Evolutionary conservation across 2,329 filamentous ascomycete genomes (phyloP).

Genomic region (Trichoderma sp.): DNA sequence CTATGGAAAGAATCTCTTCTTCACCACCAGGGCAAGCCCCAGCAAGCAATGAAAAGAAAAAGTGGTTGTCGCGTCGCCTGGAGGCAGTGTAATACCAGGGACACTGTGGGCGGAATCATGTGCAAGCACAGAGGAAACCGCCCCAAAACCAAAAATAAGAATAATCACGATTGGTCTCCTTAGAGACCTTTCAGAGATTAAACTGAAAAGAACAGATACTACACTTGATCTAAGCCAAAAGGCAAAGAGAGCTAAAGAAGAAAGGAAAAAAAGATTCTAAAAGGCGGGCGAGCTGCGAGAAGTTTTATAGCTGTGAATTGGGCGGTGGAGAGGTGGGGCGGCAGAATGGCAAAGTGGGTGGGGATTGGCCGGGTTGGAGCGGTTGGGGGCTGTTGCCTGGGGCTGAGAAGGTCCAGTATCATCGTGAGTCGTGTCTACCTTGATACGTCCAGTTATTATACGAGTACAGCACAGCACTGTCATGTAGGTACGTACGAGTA

Average conservation of each 20-base stretch:
- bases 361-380: background rate
- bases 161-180: constrained; percentile 75
- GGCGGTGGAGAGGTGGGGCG: constrained; percentile 24
- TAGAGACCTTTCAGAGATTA: constrained; percentile 88
- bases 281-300: constrained; percentile 8
- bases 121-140: constrained; percentile 45
- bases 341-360: constrained; percentile 7
- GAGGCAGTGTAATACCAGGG: constrained; percentile 50
- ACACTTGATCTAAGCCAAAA: constrained; percentile 88
- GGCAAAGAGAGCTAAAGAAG: constrained; percentile 48
- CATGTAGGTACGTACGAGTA: background rate
- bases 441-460: background rate
- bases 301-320: constrained; percentile 30
- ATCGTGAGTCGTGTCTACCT: background rate
- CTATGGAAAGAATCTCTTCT: constrained; percentile 35
- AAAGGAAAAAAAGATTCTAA: constrained; percentile 33
- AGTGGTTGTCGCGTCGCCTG: constrained; percentile 45
- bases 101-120: constrained; percentile 44
- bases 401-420: background rate
- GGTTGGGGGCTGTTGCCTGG: background rate
- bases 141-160: constrained; percentile 58
- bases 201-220: constrained; percentile 98
- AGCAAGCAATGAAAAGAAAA: constrained; percentile 44
- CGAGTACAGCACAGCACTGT: background rate
- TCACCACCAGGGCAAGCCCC: constrained; percentile 42